A percentile compares a stretch with the other conserved stretches of the same genome.
Conservation (phyloP, 2,329 filamentous ascomycete species). For the Pseudocercospora ulei region DNA sequence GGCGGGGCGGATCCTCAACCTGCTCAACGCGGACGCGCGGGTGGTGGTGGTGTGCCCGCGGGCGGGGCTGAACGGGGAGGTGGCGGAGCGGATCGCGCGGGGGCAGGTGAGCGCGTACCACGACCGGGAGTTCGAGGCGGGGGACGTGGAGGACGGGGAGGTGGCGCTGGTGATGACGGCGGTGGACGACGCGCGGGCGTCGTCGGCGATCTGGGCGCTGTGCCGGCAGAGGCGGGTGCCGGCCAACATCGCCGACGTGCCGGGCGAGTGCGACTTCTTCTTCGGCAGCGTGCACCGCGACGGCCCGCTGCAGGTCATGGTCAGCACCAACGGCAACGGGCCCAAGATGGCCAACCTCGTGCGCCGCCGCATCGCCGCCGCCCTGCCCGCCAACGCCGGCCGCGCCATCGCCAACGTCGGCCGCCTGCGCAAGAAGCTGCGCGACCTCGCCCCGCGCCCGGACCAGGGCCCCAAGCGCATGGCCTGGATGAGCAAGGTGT, state of each 20-base stretch:
- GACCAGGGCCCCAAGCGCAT: conserved; percentile 79
- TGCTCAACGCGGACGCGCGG: conserved; percentile 86
- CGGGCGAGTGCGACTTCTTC: conserved; percentile 95
- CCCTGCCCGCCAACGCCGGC: conserved; percentile 68
- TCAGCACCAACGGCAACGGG: conserved; percentile 94
- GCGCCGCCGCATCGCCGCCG: conserved; percentile 65
- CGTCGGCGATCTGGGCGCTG: conserved; percentile 79
- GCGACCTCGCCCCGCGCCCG: conserved; percentile 60
- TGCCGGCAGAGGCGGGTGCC: conserved; percentile 77
- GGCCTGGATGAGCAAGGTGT: conserved; percentile 90
- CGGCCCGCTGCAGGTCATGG: conserved; percentile 94
- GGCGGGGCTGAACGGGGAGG: conserved; percentile 72
- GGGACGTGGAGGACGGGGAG: conserved; percentile 63
- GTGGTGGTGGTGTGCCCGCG: conserved; percentile 77
- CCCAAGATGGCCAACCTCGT: conserved; percentile 83
- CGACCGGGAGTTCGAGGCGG: conserved; percentile 72
- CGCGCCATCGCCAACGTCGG: conserved; percentile 80
- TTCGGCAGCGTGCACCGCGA: conserved; percentile 94
- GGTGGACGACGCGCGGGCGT: conserved; percentile 87
- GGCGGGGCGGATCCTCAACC: conserved; percentile 83
- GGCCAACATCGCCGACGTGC: conserved; percentile 94
- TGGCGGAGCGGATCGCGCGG: conserved; percentile 66
- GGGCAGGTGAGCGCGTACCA: conserved; percentile 69
- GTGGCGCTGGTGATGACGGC: conserved; percentile 84
- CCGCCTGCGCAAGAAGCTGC: conserved; percentile 64